A percentile compares a stretch with the other conserved stretches of the same genome.
Conservation (phyloP, 441 rosid genomes). For the Eutrema salsugineum region DNA sequence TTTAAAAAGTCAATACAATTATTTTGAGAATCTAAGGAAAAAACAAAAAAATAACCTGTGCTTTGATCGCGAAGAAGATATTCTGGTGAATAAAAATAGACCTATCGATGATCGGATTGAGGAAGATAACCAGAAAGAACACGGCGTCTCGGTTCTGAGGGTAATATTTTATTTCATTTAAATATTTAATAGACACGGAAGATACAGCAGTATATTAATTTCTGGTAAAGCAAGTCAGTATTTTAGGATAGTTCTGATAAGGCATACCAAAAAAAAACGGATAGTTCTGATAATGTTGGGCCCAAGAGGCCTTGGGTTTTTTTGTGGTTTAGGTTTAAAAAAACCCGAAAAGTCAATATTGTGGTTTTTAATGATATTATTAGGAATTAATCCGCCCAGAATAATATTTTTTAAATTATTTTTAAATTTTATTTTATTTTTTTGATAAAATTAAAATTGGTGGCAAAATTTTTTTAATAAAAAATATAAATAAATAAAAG, state of each 20-base stretch:
- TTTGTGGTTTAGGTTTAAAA: not conserved
- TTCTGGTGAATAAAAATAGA: not conserved
- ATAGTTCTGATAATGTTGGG: not conserved
- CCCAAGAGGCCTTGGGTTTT: not conserved
- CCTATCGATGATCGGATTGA: not conserved
- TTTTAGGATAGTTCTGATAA: not conserved
- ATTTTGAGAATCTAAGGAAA: not conserved
- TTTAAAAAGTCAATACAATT: not conserved
- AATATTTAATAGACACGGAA: not conserved
- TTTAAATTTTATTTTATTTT: too few species aligned
- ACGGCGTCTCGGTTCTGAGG: slow-evolving; percentile 7
- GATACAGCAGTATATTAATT: not conserved
- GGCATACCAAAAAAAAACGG: too few species aligned
- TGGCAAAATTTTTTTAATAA: too few species aligned
- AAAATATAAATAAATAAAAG: too few species aligned
- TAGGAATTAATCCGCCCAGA: too few species aligned
- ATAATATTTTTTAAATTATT: too few species aligned
- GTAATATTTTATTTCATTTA: not conserved
- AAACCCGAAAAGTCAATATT: not conserved
- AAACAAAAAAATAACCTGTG: too few species aligned
- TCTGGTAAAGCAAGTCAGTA: not conserved
- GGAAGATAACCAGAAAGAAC: slow-evolving; percentile 14
- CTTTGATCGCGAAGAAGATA: not conserved
- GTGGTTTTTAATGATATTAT: too few species aligned
- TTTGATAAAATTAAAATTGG: too few species aligned